Evolutionary conservation across 768 basidiomycete genomes (phyloP).

Genomic region (Kwoniella mangroviensis): DNA sequence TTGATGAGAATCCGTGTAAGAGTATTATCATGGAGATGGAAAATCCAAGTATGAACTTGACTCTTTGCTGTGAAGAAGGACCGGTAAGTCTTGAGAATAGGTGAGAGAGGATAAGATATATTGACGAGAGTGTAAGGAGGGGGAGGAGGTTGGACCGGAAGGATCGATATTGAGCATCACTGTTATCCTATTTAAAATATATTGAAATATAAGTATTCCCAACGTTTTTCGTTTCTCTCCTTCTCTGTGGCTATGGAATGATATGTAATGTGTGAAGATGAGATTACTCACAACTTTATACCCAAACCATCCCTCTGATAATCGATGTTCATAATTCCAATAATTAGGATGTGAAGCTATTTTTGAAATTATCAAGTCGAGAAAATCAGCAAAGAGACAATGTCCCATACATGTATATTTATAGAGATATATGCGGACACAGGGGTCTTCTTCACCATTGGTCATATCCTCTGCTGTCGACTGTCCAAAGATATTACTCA

Average conservation of each 20-base stretch:
- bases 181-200: conserved; percentile 71
- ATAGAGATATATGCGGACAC: too few species aligned
- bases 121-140: conserved; percentile 63
- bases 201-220: background rate
- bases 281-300: conserved; percentile 70
- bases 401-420: too few species aligned
- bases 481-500: conserved; percentile 61
- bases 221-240: background rate
- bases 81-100: conserved; percentile 17
- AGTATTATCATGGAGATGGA: conserved; percentile 69
- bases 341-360: conserved; percentile 79
- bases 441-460: too few species aligned
- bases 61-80: conserved; percentile 16
- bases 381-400: background rate
- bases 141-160: conserved; percentile 80
- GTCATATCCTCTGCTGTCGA: background rate
- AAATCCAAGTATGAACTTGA: conserved; percentile 58
- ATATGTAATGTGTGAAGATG: background rate
- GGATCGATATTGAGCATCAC: conserved; percentile 85
- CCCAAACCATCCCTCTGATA: conserved; percentile 80
- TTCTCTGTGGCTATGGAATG: too few species aligned
- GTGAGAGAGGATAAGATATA: conserved; percentile 67
- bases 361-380: background rate
- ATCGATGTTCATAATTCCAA: conserved; percentile 63
- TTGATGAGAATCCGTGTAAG: conserved; percentile 76